Evolutionary conservation across 2,329 filamentous ascomycete species (phyloP).

Genomic region (Rosellinia necatrix): DNA sequence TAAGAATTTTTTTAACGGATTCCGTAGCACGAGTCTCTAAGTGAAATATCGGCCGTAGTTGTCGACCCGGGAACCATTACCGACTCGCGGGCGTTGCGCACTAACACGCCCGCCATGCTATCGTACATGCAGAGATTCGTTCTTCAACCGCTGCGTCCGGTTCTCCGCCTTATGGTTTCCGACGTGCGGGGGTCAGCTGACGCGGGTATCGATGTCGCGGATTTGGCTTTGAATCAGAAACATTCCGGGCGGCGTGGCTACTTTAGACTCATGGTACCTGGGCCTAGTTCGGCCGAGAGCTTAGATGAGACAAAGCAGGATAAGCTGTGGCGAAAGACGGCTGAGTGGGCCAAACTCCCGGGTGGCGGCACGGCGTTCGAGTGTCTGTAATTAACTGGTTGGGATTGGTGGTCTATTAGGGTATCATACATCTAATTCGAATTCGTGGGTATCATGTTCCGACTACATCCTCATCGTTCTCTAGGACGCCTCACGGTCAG

Average conservation of each 20-base stretch:
- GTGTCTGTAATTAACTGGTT: background rate
- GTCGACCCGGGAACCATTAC: constrained; percentile 40
- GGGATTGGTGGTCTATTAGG: background rate
- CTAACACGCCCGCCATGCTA: constrained; percentile 40
- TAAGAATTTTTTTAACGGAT: background rate
- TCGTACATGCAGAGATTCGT: constrained; percentile 36
- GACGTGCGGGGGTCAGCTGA: constrained; percentile 38
- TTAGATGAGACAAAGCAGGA: constrained; percentile 32
- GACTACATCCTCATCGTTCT: constrained; percentile 13
- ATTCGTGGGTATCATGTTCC: too few relatives aligned
- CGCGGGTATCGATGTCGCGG: constrained; percentile 35
- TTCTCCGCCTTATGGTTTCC: constrained; percentile 40
- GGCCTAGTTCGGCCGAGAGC: constrained; percentile 31
- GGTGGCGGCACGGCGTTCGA: constrained; percentile 25
- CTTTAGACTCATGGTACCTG: constrained; percentile 28
- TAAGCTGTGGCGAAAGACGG: constrained; percentile 33
- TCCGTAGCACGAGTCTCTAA: constrained; percentile 32
- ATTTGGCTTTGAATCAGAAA: constrained; percentile 31
- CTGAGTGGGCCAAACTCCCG: constrained; percentile 33
- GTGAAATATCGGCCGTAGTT: constrained; percentile 37
- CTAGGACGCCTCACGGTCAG: constrained; percentile 17
- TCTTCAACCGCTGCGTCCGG: constrained; percentile 31
- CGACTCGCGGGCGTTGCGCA: constrained; percentile 45
- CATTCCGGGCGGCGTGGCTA: constrained; percentile 42
- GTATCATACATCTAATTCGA: background rate